Base-by-base conservation (phyloP, 1,284 basidiomycete genomes). In the Athelia sp. region DNA sequence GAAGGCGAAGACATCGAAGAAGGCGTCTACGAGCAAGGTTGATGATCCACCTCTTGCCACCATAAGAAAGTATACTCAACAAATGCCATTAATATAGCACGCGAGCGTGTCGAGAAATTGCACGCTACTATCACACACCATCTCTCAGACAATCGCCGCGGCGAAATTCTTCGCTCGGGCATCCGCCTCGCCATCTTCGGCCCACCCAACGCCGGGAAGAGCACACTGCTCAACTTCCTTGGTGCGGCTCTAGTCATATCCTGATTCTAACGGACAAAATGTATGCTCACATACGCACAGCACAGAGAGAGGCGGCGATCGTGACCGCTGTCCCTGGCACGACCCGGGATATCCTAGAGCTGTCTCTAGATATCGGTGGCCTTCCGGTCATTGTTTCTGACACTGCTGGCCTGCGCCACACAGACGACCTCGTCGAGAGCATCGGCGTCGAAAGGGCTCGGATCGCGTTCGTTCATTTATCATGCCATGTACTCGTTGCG, bases 161-260 rank as follows among this genome's bases (percentile, higher is more conserved):
- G 91, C 0, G 92, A 95, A 63, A 84, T 94, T 45, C 69, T 93
- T 50, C 81, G 87, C n/a, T 80, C 82, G 1, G 93, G 93, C 0
- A 77, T 94, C 35, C 80, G 81, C 31, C 72, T 95, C 4, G 86
- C 87, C 4, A 91, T 96, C 43, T 93, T 93, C 61, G 92, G 92
- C 0, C 89, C 91, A 17, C 90, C 93, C 0, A 96, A 96, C 59
- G 91, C 87, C 1, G 92, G 92, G 32, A 95, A 95, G 68, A 91
- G 87, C 58, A 90, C 82, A 54, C 65, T 94, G 18, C 74, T 93
- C 31, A 94, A 94, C 60, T 87, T 84, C 62, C 69, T 94, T 9
- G 88, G 90, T 85, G 54, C n/a, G 72, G n/a, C n/a, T n/a, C n/a
- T n/a, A n/a, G n/a, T n/a, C n/a, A n/a, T n/a, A n/a, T n/a, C n/a